Evolutionary conservation across 2,329 filamentous ascomycete species (phyloP), one percentile per base, ranked within the genome.

Genomic region (Monilinia fructicola): DNA sequence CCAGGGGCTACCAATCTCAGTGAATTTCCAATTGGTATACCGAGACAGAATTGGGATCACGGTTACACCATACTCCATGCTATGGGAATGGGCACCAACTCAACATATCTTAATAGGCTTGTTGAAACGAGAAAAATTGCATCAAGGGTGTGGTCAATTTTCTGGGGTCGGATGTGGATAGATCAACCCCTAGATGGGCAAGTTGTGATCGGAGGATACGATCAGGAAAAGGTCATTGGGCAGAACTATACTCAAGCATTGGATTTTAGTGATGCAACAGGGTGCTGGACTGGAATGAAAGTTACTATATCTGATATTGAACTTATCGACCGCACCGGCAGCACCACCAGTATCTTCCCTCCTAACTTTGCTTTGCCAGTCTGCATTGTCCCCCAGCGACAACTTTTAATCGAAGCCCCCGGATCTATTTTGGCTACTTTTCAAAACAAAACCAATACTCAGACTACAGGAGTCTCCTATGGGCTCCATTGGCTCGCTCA

Each of bases 141-240:
- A 52, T 62, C 59, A 35, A 50, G 10, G 23, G 46, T 62, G 6
- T 62, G 59, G 59, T 62, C 46, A 18, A 62, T 62, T 52, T 62
- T 53, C 46, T 62, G 59, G 59, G 59, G 59, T 6, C 46, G 59
- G 31, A 62, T 62, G 59, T 62, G 59, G 46, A 18, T 62, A 62
- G 21, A 31, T 38, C 42, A 50, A 38, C 44, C 59, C 4, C 18
- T 53, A 11, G 46, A 62, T 18, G 59, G 59, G 16, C 31, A 50
- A 18, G 59, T 62, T 16, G 59, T 53, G 10, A 4, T 53, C 11
- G 46, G 59, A 23, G 59, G 59, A 23, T 62, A 62, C n/a, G 59
- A 62, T 40, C 44, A 38, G 31, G 46, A 52, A 52, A 53, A 62
- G 16, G 46, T 62, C 28, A 62, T 62, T 3, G 59, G 59, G 31